phyloP scores from a whole-genome alignment of 2,329 filamentous ascomycete genomes.

The Verticillium zaregamsianum region DNA sequence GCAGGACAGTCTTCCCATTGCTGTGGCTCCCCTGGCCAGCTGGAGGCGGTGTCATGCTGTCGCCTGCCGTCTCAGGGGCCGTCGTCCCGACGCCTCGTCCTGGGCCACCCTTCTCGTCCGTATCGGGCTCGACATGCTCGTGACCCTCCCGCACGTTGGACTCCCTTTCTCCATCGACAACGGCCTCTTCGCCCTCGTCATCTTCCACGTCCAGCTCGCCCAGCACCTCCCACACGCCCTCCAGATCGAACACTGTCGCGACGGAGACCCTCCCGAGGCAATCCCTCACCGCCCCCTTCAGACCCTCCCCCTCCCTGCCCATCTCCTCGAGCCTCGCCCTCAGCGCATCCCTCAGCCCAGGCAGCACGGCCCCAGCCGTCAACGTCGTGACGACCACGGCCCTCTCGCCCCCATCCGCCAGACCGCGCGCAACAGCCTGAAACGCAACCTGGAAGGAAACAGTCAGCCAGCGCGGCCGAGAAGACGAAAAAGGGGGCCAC shows the following conservation, averaged over 20 bases:
- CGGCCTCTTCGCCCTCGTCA: neutral
- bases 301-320: slow-evolving; percentile 11
- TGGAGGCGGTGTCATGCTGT: neutral
- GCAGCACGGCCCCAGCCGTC: slow-evolving; percentile 34
- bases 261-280: slow-evolving; percentile 48
- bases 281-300: slow-evolving; percentile 20
- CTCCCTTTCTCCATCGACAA: neutral
- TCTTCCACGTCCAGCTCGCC: slow-evolving; percentile 36
- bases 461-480: slow-evolving; percentile 7
- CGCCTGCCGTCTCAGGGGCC: neutral
- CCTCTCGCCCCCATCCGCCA: slow-evolving; percentile 23
- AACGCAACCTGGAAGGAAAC: slow-evolving; percentile 34
- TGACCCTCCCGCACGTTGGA: neutral
- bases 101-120: neutral
- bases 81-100: neutral
- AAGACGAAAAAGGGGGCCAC: neutral
- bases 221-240: slow-evolving; percentile 55
- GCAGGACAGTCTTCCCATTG: neutral
- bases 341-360: slow-evolving; percentile 35
- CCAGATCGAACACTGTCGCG: slow-evolving; percentile 53
- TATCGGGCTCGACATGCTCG: neutral
- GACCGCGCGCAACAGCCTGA: slow-evolving; percentile 38
- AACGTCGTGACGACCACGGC: slow-evolving; percentile 47
- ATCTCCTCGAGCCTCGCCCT: slow-evolving; percentile 24
- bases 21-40: neutral